A percentile compares a stretch with the other conserved stretches of the same genome.
Evolutionary conservation across 495 filamentous ascomycete species (phyloP).

Genomic region (Articulospora tetracladia): DNA sequence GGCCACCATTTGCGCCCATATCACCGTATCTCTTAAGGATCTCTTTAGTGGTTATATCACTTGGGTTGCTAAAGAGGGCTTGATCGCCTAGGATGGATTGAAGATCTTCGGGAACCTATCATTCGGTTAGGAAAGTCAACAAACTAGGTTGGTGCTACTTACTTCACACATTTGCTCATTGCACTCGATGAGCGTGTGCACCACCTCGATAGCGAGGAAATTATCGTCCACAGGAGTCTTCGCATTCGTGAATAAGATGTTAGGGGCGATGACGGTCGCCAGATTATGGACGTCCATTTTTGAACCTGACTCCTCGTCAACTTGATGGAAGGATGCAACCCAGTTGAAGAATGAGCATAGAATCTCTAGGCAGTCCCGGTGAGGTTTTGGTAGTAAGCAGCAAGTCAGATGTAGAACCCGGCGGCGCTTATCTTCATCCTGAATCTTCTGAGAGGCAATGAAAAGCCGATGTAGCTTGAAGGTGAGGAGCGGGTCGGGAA

Average conservation of each 20-base stretch:
- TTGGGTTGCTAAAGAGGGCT: constrained; percentile 70
- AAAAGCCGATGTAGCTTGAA: constrained; percentile 92
- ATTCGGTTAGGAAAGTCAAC: constrained; percentile 23
- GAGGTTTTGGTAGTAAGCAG: constrained; percentile 87
- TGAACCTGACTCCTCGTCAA: constrained; percentile 87
- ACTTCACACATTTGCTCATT: constrained; percentile 98
- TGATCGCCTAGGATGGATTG: constrained; percentile 81
- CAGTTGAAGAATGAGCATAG: constrained; percentile 96
- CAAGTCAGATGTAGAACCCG: constrained; percentile 87
- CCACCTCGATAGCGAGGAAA: constrained; percentile 88
- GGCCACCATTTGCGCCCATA: constrained; percentile 56
- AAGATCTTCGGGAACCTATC: constrained; percentile 87
- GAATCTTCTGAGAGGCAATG: constrained; percentile 86
- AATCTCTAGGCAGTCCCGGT: constrained; percentile 93
- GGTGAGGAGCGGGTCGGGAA: constrained; percentile 92
- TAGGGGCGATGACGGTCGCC: constrained; percentile 96
- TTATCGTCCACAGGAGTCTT: constrained; percentile 69
- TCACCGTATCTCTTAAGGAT: constrained; percentile 88
- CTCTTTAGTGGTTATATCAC: constrained; percentile 93
- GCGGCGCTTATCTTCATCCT: constrained; percentile 74
- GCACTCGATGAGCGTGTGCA: constrained; percentile 82
- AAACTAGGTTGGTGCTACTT: constrained; percentile 33
- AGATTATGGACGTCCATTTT: constrained; percentile 99
- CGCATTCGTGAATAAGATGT: constrained; percentile 77
- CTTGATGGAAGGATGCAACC: constrained; percentile 93